Base-by-base conservation (phyloP, 2,329 filamentous ascomycete genomes). In the Cadophora luteo-olivacea region DNA sequence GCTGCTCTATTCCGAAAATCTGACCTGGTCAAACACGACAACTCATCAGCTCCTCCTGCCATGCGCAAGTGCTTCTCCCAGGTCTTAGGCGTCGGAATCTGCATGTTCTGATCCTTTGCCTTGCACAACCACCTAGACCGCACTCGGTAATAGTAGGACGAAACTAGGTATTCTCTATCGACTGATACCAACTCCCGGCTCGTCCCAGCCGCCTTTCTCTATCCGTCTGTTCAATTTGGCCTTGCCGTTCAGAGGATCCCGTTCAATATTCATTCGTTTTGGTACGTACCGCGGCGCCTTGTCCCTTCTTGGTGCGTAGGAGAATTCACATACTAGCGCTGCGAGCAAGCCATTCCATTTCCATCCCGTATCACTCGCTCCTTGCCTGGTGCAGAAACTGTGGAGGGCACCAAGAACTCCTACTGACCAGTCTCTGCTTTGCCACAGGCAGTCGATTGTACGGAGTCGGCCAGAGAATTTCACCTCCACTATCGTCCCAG, bases 211-310 rank as follows among this genome's bases (percentile, higher is more conserved):
- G 45, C 19, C n/a, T 1, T 11, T 19, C 29, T 4, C 52, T 33
- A 33, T 33, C 52, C 29, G 52, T 55, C 52, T 33, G 52, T 3
- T n/a, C 41, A 22, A 49, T 49, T 49, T 49, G 45, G 45, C 45
- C 45, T 49, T 49, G 7, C 45, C 45, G 45, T 22, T 11, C 45
- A 9, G 12, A n/a, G n/a, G 19, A 8, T 9, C n/a, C 52, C 52
- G 29, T 55, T 29, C 52, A 55, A 55, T 55, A 55, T 55, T 55
- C 24, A 55, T 55, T 55, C 24, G 24, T 55, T 55, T 55, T 55
- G 29, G 52, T 29, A 32, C 12, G 52, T 29, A 32, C 12, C 16
- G 14, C 52, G 12, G 25, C 52, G 52, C 52, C 52, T 33, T 55
- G 52, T 33, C 52, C 29, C 14, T 33, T 55, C 52, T 55, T 55